Percentiles rank a stretch among this genome's conserved stretches.
phyloP scores from a whole-genome alignment of 768 basidiomycete species.

The Termitomyces sp. region DNA sequence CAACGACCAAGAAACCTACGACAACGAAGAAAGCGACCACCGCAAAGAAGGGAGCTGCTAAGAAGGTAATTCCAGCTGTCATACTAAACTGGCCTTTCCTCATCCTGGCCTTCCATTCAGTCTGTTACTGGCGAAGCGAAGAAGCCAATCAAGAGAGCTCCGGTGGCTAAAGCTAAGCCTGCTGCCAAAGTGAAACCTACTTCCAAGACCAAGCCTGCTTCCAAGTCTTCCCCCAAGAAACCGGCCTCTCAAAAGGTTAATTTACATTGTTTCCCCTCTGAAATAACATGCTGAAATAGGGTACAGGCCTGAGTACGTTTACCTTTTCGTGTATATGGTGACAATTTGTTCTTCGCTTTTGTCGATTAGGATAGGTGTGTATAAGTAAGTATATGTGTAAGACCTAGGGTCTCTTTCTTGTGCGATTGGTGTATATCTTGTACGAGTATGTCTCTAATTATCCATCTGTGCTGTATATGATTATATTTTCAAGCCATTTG shows the following conservation, averaged over 20 bases:
- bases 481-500: neutral
- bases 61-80: constrained; percentile 43
- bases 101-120: constrained; percentile 14
- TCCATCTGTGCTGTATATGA: neutral
- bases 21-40: constrained; percentile 23
- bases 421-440: neutral
- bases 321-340: neutral
- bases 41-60: constrained; percentile 42
- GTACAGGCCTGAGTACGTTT: neutral
- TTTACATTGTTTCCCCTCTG: neutral
- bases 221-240: constrained; percentile 19
- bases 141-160: constrained; percentile 21
- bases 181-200: constrained; percentile 20
- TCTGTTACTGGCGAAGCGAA: constrained; percentile 33
- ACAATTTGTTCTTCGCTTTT: neutral
- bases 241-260: constrained; percentile 16
- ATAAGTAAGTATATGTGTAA: neutral
- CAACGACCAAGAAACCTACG: constrained; percentile 20
- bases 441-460: neutral
- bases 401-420: neutral
- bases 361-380: neutral
- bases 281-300: neutral
- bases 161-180: constrained; percentile 18
- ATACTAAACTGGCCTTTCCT: neutral
- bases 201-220: constrained; percentile 22